A percentile compares a stretch with the other conserved stretches of the same genome.
These are phyloP conservation scores for Hericium rajendrae DNA, from an alignment of 768 basidiomycete genomes.

Conservation along the genomic window DNA sequence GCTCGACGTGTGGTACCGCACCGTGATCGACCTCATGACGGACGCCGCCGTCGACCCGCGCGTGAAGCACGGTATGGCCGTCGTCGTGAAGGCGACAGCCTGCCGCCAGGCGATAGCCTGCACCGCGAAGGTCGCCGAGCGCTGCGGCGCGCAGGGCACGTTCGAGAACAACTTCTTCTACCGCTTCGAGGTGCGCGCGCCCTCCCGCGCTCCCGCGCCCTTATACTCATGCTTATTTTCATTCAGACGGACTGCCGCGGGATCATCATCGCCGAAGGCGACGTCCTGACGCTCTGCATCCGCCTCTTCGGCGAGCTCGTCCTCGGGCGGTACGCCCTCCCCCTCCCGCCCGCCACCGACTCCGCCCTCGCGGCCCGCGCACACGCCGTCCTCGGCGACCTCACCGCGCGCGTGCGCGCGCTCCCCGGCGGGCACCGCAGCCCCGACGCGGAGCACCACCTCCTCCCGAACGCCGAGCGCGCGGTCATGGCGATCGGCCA, in stretches of 20 bases:
- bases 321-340: conserved; percentile 8
- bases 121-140: conserved; percentile 3
- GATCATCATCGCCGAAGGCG: conserved; percentile 16
- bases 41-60: not conserved
- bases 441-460: too few species aligned
- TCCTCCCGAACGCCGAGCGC: too few species aligned
- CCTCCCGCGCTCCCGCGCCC: not conserved
- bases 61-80: conserved; percentile 3
- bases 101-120: conserved; percentile 2
- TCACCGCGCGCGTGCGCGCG: too few species aligned
- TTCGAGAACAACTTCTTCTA: conserved; percentile 6
- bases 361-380: conserved; percentile 10
- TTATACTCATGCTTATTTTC: not conserved
- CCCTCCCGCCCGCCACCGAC: conserved; percentile 3
- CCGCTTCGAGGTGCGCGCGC: not conserved
- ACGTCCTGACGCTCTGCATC: conserved; percentile 16
- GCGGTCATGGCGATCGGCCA: too few species aligned
- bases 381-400: not conserved
- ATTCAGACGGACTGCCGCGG: not conserved
- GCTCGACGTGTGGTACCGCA: conserved; percentile 4
- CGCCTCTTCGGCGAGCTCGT: conserved; percentile 15
- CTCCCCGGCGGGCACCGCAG: too few species aligned
- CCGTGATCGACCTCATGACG: not conserved
- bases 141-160: conserved; percentile 10
- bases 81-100: conserved; percentile 5